A percentile compares a stretch with the other conserved stretches of the same genome.
Evolutionary conservation across 805 yeast genomes (phyloP).

Genomic region (Candida krabiensis): DNA sequence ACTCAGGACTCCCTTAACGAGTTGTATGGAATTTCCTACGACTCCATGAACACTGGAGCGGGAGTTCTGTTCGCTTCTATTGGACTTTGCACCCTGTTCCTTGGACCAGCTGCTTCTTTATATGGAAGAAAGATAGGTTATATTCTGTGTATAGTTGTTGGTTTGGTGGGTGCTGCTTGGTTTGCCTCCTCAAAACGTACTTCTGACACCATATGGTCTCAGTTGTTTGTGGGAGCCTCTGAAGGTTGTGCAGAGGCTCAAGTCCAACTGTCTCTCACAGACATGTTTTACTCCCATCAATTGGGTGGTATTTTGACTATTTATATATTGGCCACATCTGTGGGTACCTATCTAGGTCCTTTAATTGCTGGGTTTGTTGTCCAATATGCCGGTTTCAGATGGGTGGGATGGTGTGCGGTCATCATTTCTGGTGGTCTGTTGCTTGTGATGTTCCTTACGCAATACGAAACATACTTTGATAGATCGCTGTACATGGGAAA

Average conservation of each 20-base stretch:
- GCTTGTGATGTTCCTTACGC: conserved; percentile 52
- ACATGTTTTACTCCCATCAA: conserved; percentile 76
- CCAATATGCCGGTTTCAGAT: conserved; percentile 60
- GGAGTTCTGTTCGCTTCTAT: conserved; percentile 74
- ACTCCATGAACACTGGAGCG: conserved; percentile 75
- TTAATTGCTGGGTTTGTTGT: conserved; percentile 74
- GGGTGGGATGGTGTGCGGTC: conserved; percentile 73
- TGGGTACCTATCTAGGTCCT: conserved; percentile 80
- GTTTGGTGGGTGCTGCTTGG: conserved; percentile 70
- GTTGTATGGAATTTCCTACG: conserved; percentile 62
- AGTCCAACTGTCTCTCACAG: conserved; percentile 66
- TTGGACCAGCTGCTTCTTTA: conserved; percentile 67
- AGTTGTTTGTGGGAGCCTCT: conserved; percentile 74
- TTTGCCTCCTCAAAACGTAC: conserved; percentile 56
- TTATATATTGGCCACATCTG: conserved; percentile 71
- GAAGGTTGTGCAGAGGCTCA: conserved; percentile 79
- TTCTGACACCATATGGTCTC: conserved; percentile 72
- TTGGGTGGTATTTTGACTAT: conserved; percentile 69
- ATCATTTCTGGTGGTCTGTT: conserved; percentile 64
- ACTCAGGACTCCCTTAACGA: conserved; percentile 66
- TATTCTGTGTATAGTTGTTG: conserved; percentile 57
- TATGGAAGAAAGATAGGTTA: conserved; percentile 70
- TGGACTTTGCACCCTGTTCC: conserved; percentile 60
- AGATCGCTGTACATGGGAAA: conserved; percentile 44
- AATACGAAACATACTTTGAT: conserved; percentile 74